Percentiles rank a stretch among this genome's conserved stretches.
Evolutionary conservation across 2,329 filamentous ascomycete genomes (phyloP).

Genomic region (Myriosclerotinia curreyana): DNA sequence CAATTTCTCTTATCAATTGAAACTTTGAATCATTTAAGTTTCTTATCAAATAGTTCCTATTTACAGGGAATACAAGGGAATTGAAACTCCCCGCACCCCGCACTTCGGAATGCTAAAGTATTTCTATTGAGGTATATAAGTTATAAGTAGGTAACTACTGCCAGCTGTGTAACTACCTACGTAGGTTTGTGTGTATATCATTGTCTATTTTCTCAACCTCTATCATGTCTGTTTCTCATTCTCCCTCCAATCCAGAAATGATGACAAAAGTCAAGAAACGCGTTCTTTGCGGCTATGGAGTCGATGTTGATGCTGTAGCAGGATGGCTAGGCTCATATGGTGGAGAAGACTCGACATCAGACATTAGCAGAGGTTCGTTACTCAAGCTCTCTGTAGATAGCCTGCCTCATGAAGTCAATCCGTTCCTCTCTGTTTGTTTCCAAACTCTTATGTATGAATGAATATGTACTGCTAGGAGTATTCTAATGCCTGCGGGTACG

Average conservation of each 20-base stretch:
- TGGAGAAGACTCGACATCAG: conserved; percentile 67
- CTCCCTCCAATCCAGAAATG: conserved; percentile 1
- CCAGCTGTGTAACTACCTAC: background rate
- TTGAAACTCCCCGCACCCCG: background rate
- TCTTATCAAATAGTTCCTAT: background rate
- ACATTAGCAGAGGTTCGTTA: conserved; percentile 63
- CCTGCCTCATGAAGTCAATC: background rate
- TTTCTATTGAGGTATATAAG: background rate
- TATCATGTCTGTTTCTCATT: background rate
- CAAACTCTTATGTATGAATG: background rate
- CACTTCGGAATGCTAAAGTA: conserved; percentile 2
- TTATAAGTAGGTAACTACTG: background rate
- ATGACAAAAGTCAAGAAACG: conserved; percentile 47
- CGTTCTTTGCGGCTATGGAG: conserved; percentile 59
- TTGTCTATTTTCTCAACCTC: conserved; percentile 4
- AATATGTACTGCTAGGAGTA: background rate
- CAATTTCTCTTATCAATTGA: conserved; percentile 11
- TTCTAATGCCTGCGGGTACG: background rate
- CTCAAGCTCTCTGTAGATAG: background rate
- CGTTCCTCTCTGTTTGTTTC: background rate
- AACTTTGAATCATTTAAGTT: too few species aligned
- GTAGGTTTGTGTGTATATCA: background rate
- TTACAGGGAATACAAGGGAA: background rate
- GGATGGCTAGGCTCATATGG: conserved; percentile 75
- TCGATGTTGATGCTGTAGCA: conserved; percentile 73